These are phyloP conservation scores for Dryadomyces sulphureus DNA, from an alignment of 2,329 filamentous ascomycete genomes.

Conservation along the genomic window DNA sequence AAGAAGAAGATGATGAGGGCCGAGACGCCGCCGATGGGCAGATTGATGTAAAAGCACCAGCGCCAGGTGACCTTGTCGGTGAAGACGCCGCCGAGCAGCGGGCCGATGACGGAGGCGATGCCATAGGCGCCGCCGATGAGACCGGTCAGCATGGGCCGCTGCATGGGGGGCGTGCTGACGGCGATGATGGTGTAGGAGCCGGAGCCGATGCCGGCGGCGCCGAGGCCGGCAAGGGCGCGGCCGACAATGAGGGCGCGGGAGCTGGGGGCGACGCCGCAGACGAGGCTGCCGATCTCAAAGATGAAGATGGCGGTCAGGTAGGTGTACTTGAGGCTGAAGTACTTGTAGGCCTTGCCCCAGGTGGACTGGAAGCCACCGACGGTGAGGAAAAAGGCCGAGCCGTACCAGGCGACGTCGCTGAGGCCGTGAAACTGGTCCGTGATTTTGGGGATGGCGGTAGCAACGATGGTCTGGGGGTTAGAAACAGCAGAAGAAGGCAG, in stretches of 20 bases:
- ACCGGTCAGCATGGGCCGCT: constrained; percentile 16
- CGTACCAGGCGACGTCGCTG: constrained; percentile 44
- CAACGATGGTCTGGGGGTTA: constrained; percentile 31
- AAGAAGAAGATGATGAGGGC: constrained; percentile 16
- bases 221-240: constrained; percentile 31
- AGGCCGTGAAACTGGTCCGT: constrained; percentile 36
- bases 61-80: constrained; percentile 14
- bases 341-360: constrained; percentile 33
- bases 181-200: constrained; percentile 27
- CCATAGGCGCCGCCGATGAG: constrained; percentile 10
- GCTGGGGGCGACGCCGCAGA: constrained; percentile 34
- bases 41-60: constrained; percentile 19
- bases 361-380: constrained; percentile 28
- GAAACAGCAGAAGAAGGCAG: not conserved
- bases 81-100: constrained; percentile 15
- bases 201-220: constrained; percentile 25
- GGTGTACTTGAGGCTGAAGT: constrained; percentile 34
- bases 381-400: constrained; percentile 37
- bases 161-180: constrained; percentile 14
- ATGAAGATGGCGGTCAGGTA: constrained; percentile 33
- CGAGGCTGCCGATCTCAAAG: constrained; percentile 38
- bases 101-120: constrained; percentile 17
- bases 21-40: constrained; percentile 17
- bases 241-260: constrained; percentile 34
- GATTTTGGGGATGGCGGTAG: constrained; percentile 41